Conservation (phyloP, 257 asterid species). For the Leptodermis oblonga region DNA sequence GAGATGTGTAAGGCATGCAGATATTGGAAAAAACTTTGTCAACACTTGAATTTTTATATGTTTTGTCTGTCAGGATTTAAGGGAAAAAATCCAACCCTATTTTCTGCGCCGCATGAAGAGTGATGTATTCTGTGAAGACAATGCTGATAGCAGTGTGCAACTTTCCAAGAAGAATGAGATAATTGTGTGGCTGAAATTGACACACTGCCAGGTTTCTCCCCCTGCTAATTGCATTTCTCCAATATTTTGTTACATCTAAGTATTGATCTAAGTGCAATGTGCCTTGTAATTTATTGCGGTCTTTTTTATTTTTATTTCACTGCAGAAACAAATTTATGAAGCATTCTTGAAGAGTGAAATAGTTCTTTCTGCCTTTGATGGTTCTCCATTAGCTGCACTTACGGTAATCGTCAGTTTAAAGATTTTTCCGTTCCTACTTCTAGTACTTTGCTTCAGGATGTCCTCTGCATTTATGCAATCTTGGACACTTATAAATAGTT, state of each 20-base stretch:
- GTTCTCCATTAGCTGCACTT: conserved; percentile 94
- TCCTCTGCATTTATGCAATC: background rate
- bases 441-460: background rate
- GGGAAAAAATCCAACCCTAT: conserved; percentile 87
- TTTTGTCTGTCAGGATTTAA: conserved; percentile 51
- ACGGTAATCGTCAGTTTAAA: conserved; percentile 51
- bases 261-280: background rate
- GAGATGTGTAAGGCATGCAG: background rate
- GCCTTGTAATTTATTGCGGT: background rate
- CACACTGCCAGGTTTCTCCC: conserved; percentile 67
- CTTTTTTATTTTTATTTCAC: conserved; percentile 12
- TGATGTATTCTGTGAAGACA: conserved; percentile 61
- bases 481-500: background rate
- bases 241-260: background rate
- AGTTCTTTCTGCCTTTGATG: conserved; percentile 86
- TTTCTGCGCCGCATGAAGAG: conserved; percentile 88
- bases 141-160: conserved; percentile 25
- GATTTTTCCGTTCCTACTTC: background rate
- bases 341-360: conserved; percentile 95
- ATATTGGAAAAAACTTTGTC: background rate
- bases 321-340: conserved; percentile 80
- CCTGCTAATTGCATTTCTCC: background rate
- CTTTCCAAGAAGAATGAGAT: conserved; percentile 93
- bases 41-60: conserved; percentile 6
- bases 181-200: conserved; percentile 83